Evolutionary conservation across 495 filamentous ascomycete species (phyloP).

Genomic region (Aspergillus indologenus): DNA sequence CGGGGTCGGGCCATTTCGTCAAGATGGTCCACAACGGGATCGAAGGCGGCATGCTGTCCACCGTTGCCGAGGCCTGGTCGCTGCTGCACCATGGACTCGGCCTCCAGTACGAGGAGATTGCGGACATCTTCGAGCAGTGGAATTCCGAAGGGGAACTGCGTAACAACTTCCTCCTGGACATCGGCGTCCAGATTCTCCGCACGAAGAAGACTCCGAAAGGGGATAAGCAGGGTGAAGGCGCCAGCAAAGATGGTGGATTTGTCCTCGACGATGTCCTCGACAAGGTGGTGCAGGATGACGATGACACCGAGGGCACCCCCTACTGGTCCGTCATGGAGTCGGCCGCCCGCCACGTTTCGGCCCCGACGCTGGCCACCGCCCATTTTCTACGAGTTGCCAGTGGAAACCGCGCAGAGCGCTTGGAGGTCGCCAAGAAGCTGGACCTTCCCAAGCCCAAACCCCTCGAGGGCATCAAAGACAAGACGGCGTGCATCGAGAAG

Average conservation of each 20-base stretch:
- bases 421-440: constrained; percentile 43
- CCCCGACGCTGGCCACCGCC: constrained; percentile 60
- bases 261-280: constrained; percentile 67
- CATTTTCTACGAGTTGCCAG: constrained; percentile 67
- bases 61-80: constrained; percentile 62
- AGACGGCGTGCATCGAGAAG: constrained; percentile 53
- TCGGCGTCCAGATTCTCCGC: constrained; percentile 61
- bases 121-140: constrained; percentile 60
- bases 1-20: constrained; percentile 67
- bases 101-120: constrained; percentile 61
- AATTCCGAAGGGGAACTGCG: constrained; percentile 55
- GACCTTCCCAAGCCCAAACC: constrained; percentile 42
- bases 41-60: constrained; percentile 66
- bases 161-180: constrained; percentile 60
- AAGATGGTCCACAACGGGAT: constrained; percentile 82
- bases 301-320: constrained; percentile 66
- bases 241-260: constrained; percentile 31
- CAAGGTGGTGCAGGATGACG: constrained; percentile 73
- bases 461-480: constrained; percentile 40
- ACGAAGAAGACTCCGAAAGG: constrained; percentile 38
- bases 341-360: constrained; percentile 58
- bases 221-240: constrained; percentile 41
- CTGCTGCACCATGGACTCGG: constrained; percentile 59
- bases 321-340: constrained; percentile 64
- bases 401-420: constrained; percentile 54